Evolutionary conservation across 1,284 basidiomycete species (phyloP).

Genomic region (Irpex sp.): DNA sequence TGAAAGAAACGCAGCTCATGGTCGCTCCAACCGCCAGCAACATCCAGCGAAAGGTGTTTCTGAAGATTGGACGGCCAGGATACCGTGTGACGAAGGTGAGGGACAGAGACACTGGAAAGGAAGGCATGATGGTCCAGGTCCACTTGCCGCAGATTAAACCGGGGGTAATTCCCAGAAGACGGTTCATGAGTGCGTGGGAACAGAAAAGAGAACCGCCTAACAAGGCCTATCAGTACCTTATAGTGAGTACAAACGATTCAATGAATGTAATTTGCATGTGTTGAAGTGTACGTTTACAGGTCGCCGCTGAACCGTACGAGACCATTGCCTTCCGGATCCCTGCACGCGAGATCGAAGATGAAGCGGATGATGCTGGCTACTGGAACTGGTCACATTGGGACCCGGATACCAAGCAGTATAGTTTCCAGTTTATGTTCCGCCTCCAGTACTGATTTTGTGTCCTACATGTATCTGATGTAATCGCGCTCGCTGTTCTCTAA

Average conservation of each 20-base stretch:
- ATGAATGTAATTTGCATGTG: background rate
- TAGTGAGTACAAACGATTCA: slow-evolving; percentile 58
- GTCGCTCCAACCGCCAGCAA: slow-evolving; percentile 72
- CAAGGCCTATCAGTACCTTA: slow-evolving; percentile 95
- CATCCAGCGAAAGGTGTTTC: slow-evolving; percentile 88
- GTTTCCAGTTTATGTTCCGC: slow-evolving; percentile 93
- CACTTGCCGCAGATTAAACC: slow-evolving; percentile 93
- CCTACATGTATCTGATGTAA: slow-evolving; percentile 5
- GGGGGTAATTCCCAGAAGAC: slow-evolving; percentile 79
- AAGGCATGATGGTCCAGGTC: slow-evolving; percentile 96
- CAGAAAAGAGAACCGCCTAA: slow-evolving; percentile 95
- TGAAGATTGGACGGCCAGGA: slow-evolving; percentile 97
- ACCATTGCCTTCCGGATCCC: slow-evolving; percentile 98
- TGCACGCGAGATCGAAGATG: slow-evolving; percentile 94
- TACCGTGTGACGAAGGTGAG: slow-evolving; percentile 90
- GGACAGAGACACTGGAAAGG: slow-evolving; percentile 74
- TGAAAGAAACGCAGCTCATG: slow-evolving; percentile 88
- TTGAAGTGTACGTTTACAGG: slow-evolving; percentile 43
- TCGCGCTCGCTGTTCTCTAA: background rate
- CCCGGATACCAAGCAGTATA: slow-evolving; percentile 93
- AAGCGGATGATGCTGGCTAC: slow-evolving; percentile 84
- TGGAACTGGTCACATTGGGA: slow-evolving; percentile 99
- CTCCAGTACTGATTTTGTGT: slow-evolving; percentile 44
- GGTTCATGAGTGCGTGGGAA: slow-evolving; percentile 99
- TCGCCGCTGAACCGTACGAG: slow-evolving; percentile 98